Evolutionary conservation across 2,329 filamentous ascomycete species (phyloP), one percentile per base, ranked within the genome.

Genomic region (Knufia fluminis): DNA sequence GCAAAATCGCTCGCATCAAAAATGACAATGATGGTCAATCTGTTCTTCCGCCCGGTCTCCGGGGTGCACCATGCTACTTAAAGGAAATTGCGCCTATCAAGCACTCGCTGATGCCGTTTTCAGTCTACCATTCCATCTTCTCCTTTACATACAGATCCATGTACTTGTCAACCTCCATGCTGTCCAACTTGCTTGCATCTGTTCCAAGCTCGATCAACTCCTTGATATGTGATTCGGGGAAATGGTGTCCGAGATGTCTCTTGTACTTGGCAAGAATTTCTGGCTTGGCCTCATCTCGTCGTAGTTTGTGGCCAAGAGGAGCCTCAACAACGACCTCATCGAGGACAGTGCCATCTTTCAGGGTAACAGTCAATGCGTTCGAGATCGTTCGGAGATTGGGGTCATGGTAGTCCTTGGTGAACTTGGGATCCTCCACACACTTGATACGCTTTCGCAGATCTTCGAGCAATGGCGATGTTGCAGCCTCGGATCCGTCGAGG

Each of bases 241-340:
- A 94, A 74, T 96, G 91, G 48, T 85, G 86, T 61, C 78, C 79
- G 46, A 97, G 74, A 71, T 98, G 92, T 66, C 86, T 83, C 82
- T 90, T 85, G 76, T 88, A 98, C 78, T 98, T 98, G 68, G 81
- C 82, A 61, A 97, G 73, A 60, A 98, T 96, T 71, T 94, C 86
- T 52, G 92, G 92, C 80, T 97, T 97, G 61, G 92, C 92, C 78
- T 98, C 92, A 62, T 96, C 90, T 62, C 91, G 82, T 58, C 92
- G 78, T 64, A 92, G 76, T 58, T 85, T 84, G 76, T 98, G 92
- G 61, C 92, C 92, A 35, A 98, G 80, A 50, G 92, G 92, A 51
- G 92, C 91, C 75, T 96, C 90, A 48, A 98, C 86, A 43, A 86
- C 85, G 52, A 94, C 82, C 73, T 98, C 92, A 19, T 91, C 84